Evolutionary conservation across 352 stramenopile species (phyloP), one percentile per base, ranked within the genome.

Genomic region (Phytopythium aichiense): DNA sequence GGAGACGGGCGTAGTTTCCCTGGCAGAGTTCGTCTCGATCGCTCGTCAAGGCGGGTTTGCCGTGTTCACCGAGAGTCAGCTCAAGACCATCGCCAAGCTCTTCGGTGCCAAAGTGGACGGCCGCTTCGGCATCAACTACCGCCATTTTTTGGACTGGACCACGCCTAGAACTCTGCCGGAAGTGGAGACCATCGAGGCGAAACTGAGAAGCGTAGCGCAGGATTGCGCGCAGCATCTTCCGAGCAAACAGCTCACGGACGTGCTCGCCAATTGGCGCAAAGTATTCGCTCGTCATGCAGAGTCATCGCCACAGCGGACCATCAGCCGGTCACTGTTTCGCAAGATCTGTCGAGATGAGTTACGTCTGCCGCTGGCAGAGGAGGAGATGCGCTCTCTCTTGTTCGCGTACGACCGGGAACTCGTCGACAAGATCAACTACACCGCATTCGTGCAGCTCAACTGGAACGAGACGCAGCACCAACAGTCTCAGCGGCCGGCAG

Each of bases 81-180:
- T 83, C 1, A 77, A 76, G 43, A 59, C 73, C 13, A 63, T 91
- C 11, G 81, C 72, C 2, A 89, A 84, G 52, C 53, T 53, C 20
- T 92, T 91, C 50, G 68, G 82, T 18, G 60, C 66, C 7, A 87
- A 88, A 40, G 42, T 64, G n/a, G 67, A 72, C 16, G 72, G 71
- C 0, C 40, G 61, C 4, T 89, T 87, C 59, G 79, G 74, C 2
- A 77, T 92, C 31, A 86, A 90, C 37, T 91, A 89, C 52, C 68
- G 69, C 4, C 69, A 86, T 40, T 89, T 90, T 25, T 57, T 92
- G 33, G 76, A 91, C 56, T 92, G 84, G 84, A 80, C 76, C 37
- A 87, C 74, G 8, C 81, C 75, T 20, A 61, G 22, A 53, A 56
- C 67, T 18, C 37, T 67, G 23, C 54, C 72, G 9, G 68, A 76